A percentile compares a stretch with the other conserved stretches of the same genome.
Conservation (phyloP, 2,329 filamentous ascomycete genomes). For the Alternaria tenuissima region DNA sequence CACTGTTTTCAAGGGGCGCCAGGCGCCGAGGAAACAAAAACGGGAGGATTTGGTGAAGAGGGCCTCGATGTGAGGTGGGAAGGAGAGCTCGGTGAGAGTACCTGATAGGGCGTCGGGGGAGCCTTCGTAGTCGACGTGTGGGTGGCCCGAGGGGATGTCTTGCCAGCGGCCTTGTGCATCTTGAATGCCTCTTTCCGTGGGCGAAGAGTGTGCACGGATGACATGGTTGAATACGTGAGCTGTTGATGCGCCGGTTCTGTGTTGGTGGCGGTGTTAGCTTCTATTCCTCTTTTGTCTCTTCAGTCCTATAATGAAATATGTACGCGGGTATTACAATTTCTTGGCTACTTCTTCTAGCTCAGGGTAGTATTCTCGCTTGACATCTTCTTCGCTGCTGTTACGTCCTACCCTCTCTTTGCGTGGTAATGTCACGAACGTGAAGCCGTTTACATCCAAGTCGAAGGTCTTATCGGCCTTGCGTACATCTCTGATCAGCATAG, state of each 20-base stretch:
- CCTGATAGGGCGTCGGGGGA: constrained; percentile 14
- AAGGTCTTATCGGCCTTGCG: constrained; percentile 52
- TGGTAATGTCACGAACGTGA: constrained; percentile 30
- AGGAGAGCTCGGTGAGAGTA: constrained; percentile 25
- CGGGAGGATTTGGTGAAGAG: constrained; percentile 21
- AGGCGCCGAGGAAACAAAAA: constrained; percentile 41
- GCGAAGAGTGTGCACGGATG: constrained; percentile 57
- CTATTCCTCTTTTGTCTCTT: background rate
- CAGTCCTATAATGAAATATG: background rate
- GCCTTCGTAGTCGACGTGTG: constrained; percentile 33
- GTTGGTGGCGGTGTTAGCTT: background rate
- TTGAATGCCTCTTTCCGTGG: constrained; percentile 51
- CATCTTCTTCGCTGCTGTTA: constrained; percentile 19
- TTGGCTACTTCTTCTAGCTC: constrained; percentile 25
- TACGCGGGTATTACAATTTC: constrained; percentile 11
- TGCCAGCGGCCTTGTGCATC: constrained; percentile 57
- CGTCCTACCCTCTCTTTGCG: constrained; percentile 11
- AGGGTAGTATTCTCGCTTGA: constrained; percentile 27
- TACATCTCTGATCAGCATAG: constrained; percentile 53
- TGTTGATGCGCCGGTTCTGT: constrained; percentile 25
- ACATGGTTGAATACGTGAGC: constrained; percentile 48
- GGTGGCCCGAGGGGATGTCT: constrained; percentile 30
- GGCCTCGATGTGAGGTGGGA: constrained; percentile 17
- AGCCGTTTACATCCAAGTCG: constrained; percentile 49
- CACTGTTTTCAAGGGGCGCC: constrained; percentile 38